These are phyloP conservation scores for Colletotrichum sp. DNA, from an alignment of 2,329 filamentous ascomycete genomes.

Conservation along the genomic window DNA sequence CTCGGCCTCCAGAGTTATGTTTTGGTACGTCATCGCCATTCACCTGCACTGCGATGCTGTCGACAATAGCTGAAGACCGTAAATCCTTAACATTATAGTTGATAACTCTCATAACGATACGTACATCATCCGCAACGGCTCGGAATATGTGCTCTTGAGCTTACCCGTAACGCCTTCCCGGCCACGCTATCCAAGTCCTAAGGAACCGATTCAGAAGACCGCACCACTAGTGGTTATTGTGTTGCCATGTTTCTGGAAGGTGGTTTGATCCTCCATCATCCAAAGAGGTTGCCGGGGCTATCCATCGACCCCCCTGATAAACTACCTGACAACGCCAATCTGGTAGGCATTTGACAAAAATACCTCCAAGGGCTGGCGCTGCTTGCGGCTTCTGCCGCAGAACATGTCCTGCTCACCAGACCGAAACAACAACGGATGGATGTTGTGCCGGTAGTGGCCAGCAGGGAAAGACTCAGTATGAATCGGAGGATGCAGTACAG, in stretches of 20 bases:
- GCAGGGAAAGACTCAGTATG: background rate
- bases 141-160: background rate
- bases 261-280: background rate
- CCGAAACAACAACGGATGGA: background rate
- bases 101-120: constrained; percentile 21
- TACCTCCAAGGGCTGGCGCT: background rate
- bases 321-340: background rate
- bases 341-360: background rate
- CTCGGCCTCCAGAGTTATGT: background rate
- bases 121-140: constrained; percentile 10
- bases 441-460: background rate
- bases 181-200: background rate
- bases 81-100: constrained; percentile 21
- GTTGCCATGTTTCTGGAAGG: background rate
- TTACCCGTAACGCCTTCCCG: background rate
- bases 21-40: background rate
- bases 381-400: background rate
- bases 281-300: background rate
- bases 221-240: background rate
- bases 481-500: background rate
- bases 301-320: background rate
- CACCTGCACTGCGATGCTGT: background rate
- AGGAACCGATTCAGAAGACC: background rate
- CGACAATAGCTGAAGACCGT: background rate
- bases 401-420: background rate